phyloP scores from a whole-genome alignment of 345 rosid species.

The Eucalyptus brandiana region DNA sequence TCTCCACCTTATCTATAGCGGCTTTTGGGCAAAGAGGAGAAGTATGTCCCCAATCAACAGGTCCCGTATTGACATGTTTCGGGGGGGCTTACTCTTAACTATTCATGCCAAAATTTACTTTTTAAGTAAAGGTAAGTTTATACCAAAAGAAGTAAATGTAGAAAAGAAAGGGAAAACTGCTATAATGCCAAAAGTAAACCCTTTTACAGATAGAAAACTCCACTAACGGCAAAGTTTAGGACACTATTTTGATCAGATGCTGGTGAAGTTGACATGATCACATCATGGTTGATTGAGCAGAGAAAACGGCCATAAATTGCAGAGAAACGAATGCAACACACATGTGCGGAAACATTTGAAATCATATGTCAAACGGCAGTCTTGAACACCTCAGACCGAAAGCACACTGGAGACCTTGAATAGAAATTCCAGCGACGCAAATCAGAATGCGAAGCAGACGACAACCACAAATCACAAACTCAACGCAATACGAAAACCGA shows the following conservation, averaged over 20 bases:
- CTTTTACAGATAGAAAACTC: background rate
- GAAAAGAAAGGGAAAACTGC: background rate
- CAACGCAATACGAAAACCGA: background rate
- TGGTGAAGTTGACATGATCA: background rate
- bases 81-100: background rate
- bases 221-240: background rate
- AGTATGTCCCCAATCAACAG: background rate
- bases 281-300: background rate
- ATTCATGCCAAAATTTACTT: background rate
- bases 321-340: background rate
- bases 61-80: background rate
- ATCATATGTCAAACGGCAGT: background rate
- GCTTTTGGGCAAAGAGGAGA: background rate
- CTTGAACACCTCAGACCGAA: background rate
- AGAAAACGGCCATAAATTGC: background rate
- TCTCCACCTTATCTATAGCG: background rate
- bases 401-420: background rate
- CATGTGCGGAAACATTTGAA: background rate
- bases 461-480: background rate
- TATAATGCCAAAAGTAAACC: background rate
- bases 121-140: background rate
- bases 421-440: background rate
- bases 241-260: background rate
- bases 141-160: background rate
- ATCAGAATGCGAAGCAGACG: background rate